Evolutionary conservation across 345 rosid genomes (phyloP).

Genomic region (Populus pruinosa): DNA sequence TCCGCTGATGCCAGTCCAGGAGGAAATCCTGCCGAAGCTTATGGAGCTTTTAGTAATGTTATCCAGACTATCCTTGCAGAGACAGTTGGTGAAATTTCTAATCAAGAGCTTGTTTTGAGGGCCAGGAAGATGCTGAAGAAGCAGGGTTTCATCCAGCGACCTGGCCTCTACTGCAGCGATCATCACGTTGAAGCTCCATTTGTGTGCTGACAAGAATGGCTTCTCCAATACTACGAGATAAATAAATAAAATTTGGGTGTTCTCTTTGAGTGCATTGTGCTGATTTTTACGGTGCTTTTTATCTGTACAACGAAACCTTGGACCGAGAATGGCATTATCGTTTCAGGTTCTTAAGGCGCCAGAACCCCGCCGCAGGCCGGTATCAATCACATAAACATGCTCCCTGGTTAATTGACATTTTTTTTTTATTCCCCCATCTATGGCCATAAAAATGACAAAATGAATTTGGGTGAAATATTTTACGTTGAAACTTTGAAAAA

Average conservation of each 20-base stretch:
- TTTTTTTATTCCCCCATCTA: neutral
- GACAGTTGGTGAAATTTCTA: conserved; percentile 53
- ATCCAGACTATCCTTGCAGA: conserved; percentile 71
- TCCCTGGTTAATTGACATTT: neutral
- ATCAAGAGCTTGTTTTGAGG: conserved; percentile 54
- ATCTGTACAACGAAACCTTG: neutral
- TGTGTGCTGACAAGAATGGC: conserved; percentile 33
- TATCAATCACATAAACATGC: neutral
- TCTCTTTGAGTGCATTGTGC: neutral
- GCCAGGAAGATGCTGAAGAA: conserved; percentile 63
- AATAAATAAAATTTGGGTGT: neutral
- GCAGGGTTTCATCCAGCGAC: conserved; percentile 89
- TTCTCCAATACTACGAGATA: neutral
- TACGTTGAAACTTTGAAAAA: neutral
- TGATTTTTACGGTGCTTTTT: neutral
- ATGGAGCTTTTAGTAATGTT: conserved; percentile 95
- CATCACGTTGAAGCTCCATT: conserved; percentile 55
- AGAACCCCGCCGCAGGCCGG: neutral
- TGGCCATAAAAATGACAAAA: neutral
- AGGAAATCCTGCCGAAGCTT: conserved; percentile 59
- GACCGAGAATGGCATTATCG: neutral
- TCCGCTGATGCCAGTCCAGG: conserved; percentile 94
- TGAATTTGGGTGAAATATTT: neutral
- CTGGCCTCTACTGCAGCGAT: conserved; percentile 91
- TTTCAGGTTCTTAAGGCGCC: neutral